phyloP scores from a whole-genome alignment of 805 yeast species.

The Metschnikowia similis region DNA sequence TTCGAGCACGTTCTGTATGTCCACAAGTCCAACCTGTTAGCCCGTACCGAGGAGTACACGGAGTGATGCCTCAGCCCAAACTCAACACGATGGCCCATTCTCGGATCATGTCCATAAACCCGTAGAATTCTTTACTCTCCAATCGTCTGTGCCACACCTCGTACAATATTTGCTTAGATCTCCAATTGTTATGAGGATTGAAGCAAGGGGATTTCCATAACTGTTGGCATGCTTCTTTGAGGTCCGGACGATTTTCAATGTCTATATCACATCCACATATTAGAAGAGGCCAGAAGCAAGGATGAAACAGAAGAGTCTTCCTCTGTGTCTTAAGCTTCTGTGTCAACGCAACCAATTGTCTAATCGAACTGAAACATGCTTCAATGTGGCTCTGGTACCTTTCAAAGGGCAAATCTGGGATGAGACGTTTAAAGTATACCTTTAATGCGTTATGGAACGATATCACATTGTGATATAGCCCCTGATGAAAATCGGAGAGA shows the following conservation, averaged over 20 bases:
- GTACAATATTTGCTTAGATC: constrained; percentile 49
- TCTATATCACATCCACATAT: constrained; percentile 31
- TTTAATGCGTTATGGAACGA: constrained; percentile 42
- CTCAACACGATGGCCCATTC: constrained; percentile 49
- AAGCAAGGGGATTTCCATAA: constrained; percentile 28
- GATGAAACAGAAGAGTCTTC: constrained; percentile 25
- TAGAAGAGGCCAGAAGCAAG: constrained; percentile 48
- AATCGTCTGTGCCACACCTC: constrained; percentile 48
- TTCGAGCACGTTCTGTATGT: constrained; percentile 7
- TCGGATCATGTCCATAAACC: constrained; percentile 52
- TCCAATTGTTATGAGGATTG: constrained; percentile 43
- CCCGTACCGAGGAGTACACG: neutral
- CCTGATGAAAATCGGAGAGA: constrained; percentile 37
- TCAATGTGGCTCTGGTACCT: constrained; percentile 33
- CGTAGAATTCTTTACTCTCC: constrained; percentile 27
- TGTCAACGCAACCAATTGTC: constrained; percentile 19
- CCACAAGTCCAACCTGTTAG: neutral
- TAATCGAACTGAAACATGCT: constrained; percentile 32
- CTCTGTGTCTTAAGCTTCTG: constrained; percentile 6
- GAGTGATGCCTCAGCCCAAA: constrained; percentile 22
- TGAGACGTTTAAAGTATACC: constrained; percentile 43
- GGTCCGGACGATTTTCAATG: constrained; percentile 19
- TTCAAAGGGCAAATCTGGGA: constrained; percentile 38
- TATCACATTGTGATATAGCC: constrained; percentile 32
- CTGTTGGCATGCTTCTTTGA: constrained; percentile 29